Evolutionary conservation across 83 land plant species (phyloP), one percentile per base, ranked within the genome.

Genomic region (Diphasiastrum complanatum): DNA sequence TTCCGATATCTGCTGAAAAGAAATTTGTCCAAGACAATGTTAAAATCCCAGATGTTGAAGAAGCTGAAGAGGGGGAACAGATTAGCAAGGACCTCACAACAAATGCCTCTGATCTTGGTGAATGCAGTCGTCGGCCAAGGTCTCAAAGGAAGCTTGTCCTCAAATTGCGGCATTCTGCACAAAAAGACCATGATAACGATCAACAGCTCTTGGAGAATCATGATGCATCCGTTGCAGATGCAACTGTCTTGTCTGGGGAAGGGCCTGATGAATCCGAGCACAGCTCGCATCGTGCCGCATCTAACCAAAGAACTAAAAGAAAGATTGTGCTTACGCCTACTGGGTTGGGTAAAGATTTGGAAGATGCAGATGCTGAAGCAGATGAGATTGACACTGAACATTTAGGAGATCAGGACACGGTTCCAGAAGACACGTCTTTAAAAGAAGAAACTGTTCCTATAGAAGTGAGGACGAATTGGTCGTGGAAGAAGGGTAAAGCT

Each of bases 71-170:
- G n/a, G n/a, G n/a, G n/a, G n/a, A n/a, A n/a, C n/a, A n/a, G n/a
- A n/a, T n/a, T n/a, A n/a, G n/a, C n/a, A n/a, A n/a, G n/a, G n/a
- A n/a, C n/a, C n/a, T n/a, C n/a, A 4, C 50, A 47, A 60, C 62
- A n/a, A 34, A 20, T 5, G 28, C 2, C 32, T 41, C 61, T 69
- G 75, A 78, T 16, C 26, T 34, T 22, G 60, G 60, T 66, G 81
- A 77, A 49, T 55, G 51, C 23, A 60, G 65, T 10, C 25, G 52
- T 30, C 69, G 74, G 61, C 67, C 74, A 29, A 74, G 74, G 67
- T 78, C 66, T 33, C 78, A 74, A 45, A 77, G 77, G 57, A 83
- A 69, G 61, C 62, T 90, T 53, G 69, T 90, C 4, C 65, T 85
- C 26, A 88, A 80, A 55, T 65, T 89, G 19, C 75, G 82, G n/a